A percentile compares a stretch with the other conserved stretches of the same genome.
Evolutionary conservation across 2,329 filamentous ascomycete species (phyloP).

Genomic region (Tolypocladium cylindrosporum): DNA sequence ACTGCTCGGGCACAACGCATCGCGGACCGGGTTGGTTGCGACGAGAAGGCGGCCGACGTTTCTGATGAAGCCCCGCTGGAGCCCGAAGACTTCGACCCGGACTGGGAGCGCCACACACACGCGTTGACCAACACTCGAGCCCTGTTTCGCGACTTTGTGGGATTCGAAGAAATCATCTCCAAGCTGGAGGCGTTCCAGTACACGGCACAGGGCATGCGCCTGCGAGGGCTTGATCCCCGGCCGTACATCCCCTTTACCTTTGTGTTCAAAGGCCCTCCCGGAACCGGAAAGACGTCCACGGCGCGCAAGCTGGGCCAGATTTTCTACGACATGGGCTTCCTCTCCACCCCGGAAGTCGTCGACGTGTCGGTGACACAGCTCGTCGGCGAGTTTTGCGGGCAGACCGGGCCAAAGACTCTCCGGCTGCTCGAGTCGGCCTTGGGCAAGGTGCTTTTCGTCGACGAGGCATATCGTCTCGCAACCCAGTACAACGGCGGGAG

Average conservation of each 20-base stretch:
- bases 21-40: too few relatives aligned
- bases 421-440: slow-evolving; percentile 49
- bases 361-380: slow-evolving; percentile 60
- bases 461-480: slow-evolving; percentile 57
- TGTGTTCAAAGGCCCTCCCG: slow-evolving; percentile 53
- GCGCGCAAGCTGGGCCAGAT: slow-evolving; percentile 46
- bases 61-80: too few relatives aligned
- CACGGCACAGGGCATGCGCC: slow-evolving; percentile 40
- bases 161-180: slow-evolving; percentile 39
- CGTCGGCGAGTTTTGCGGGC: slow-evolving; percentile 56
- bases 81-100: too few relatives aligned
- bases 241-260: slow-evolving; percentile 53
- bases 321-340: slow-evolving; percentile 49
- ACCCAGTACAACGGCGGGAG: slow-evolving; percentile 45
- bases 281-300: slow-evolving; percentile 63
- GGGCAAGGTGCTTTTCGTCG: slow-evolving; percentile 60
- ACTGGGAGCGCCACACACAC: too few relatives aligned
- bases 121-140: too few relatives aligned
- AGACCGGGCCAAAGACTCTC: slow-evolving; percentile 57
- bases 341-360: slow-evolving; percentile 49
- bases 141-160: too few relatives aligned
- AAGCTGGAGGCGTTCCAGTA: slow-evolving; percentile 47
- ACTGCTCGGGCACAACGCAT: too few relatives aligned
- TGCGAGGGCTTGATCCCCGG: slow-evolving; percentile 40
- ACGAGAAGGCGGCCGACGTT: too few relatives aligned